These are phyloP conservation scores for Colletotrichum aenigma DNA, from an alignment of 2,329 filamentous ascomycete genomes.

Conservation along the genomic window DNA sequence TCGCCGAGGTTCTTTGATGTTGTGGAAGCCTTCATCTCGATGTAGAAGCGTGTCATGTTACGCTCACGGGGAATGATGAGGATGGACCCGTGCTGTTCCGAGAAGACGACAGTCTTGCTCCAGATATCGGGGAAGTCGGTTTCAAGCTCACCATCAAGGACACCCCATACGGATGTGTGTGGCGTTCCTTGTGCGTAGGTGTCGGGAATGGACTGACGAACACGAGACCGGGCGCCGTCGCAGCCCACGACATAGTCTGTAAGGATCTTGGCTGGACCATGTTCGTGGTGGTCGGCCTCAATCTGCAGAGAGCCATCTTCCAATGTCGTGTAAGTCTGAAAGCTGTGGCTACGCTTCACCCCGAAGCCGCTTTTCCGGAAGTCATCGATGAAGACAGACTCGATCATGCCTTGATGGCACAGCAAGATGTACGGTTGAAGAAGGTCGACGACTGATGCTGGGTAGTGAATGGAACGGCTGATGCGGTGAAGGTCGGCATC, in stretches of 20 bases:
- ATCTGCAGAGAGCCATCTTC: not conserved
- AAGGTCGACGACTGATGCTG: conserved; percentile 31
- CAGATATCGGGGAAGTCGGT: conserved; percentile 67
- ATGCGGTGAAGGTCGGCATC: conserved; percentile 25
- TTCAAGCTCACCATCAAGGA: conserved; percentile 60
- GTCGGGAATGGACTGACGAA: conserved; percentile 51
- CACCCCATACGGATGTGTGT: conserved; percentile 53
- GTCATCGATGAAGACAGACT: conserved; percentile 59
- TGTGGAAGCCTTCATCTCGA: conserved; percentile 28
- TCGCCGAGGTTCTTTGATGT: conserved; percentile 53
- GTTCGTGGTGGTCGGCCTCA: not conserved
- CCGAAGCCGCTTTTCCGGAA: conserved; percentile 52
- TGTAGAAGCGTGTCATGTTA: conserved; percentile 56
- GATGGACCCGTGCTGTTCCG: conserved; percentile 58
- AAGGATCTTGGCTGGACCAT: conserved; percentile 27
- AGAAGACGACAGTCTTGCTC: conserved; percentile 61
- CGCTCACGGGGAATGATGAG: conserved; percentile 64
- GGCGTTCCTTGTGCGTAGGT: conserved; percentile 43
- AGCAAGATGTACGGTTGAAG: conserved; percentile 36
- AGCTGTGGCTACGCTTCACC: conserved; percentile 41
- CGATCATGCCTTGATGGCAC: conserved; percentile 64
- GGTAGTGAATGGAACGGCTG: conserved; percentile 24
- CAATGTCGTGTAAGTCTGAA: not conserved
- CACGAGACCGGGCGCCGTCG: conserved; percentile 61
- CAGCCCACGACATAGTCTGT: conserved; percentile 61